phyloP scores from a whole-genome alignment of 2,329 filamentous ascomycete species.

The Bimuria novae-zelandiae region DNA sequence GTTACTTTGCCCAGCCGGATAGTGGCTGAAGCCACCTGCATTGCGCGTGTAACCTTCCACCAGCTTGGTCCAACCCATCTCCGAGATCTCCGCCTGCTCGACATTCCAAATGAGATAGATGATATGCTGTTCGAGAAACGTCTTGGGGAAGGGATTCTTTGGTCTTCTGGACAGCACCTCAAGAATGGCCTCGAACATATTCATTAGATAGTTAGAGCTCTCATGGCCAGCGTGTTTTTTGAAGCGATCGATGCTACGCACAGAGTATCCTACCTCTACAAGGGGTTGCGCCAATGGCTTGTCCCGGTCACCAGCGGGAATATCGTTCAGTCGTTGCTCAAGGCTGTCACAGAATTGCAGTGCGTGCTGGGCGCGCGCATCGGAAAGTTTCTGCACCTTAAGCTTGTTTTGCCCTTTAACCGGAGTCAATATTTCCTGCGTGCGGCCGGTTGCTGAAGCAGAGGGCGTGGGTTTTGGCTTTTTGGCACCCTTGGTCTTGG shows the following conservation, averaged over 20 bases:
- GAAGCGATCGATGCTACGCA: neutral
- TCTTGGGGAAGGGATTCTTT: neutral
- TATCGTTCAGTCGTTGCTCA: neutral
- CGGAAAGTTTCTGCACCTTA: neutral
- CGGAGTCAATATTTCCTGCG: neutral
- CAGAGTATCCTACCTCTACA: neutral
- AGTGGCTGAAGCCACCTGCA: neutral
- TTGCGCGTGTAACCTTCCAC: neutral
- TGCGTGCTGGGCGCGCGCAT: neutral
- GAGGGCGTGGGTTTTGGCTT: neutral
- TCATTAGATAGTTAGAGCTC: neutral
- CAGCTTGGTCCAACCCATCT: conserved; percentile 3
- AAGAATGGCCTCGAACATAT: neutral
- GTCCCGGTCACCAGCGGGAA: neutral
- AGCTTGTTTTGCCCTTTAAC: neutral
- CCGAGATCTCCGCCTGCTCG: neutral
- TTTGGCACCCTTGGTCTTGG: neutral
- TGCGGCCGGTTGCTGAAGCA: neutral
- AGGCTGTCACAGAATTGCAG: neutral
- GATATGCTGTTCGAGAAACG: neutral
- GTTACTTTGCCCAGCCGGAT: neutral
- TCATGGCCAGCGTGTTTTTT: neutral
- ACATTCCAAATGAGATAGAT: conserved; percentile 5
- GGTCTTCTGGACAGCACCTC: neutral
- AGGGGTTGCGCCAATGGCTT: neutral